A percentile compares a stretch with the other conserved stretches of the same genome.
Conservation (phyloP, 2,329 filamentous ascomycete species). For the Bimuria novae-zelandiae region DNA sequence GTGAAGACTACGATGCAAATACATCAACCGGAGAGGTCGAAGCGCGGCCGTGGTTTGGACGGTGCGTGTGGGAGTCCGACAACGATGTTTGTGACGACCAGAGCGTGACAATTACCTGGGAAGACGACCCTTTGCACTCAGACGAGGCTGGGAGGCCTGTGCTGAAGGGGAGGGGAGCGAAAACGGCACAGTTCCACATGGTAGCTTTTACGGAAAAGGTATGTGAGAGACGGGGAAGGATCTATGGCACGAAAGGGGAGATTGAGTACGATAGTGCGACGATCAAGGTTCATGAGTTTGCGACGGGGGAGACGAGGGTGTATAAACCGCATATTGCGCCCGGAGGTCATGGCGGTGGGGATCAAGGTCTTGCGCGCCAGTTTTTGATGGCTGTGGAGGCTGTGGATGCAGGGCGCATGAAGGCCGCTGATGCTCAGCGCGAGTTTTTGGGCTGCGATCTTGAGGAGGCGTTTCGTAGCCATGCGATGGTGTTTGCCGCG, state of each 20-base stretch:
- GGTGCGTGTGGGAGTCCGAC: slow-evolving; percentile 92
- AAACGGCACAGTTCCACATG: slow-evolving; percentile 93
- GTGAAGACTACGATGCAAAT: slow-evolving; percentile 63
- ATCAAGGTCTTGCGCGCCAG: slow-evolving; percentile 77
- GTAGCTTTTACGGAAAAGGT: slow-evolving; percentile 85
- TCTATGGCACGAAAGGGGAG: slow-evolving; percentile 87
- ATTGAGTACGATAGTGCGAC: slow-evolving; percentile 79
- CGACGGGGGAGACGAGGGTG: slow-evolving; percentile 58
- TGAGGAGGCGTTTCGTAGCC: slow-evolving; percentile 85
- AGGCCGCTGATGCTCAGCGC: slow-evolving; percentile 72
- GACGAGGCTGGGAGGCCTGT: slow-evolving; percentile 20
- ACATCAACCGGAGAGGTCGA: slow-evolving; percentile 55
- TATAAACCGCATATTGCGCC: slow-evolving; percentile 65
- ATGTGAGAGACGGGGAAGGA: slow-evolving; percentile 80
- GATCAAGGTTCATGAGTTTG: slow-evolving; percentile 78
- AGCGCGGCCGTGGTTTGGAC: slow-evolving; percentile 73
- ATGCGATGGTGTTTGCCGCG: slow-evolving; percentile 91
- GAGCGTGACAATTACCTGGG: slow-evolving; percentile 84
- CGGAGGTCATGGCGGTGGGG: slow-evolving; percentile 76
- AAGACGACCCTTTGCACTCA: slow-evolving; percentile 62
- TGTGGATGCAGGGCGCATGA: slow-evolving; percentile 72
- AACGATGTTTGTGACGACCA: slow-evolving; percentile 96
- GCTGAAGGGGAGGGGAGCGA: slow-evolving; percentile 61
- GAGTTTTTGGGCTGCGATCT: slow-evolving; percentile 79
- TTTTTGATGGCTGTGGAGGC: slow-evolving; percentile 82